Conservation (phyloP, 2,329 filamentous ascomycete genomes). For the Pyrenophora seminiperda region DNA sequence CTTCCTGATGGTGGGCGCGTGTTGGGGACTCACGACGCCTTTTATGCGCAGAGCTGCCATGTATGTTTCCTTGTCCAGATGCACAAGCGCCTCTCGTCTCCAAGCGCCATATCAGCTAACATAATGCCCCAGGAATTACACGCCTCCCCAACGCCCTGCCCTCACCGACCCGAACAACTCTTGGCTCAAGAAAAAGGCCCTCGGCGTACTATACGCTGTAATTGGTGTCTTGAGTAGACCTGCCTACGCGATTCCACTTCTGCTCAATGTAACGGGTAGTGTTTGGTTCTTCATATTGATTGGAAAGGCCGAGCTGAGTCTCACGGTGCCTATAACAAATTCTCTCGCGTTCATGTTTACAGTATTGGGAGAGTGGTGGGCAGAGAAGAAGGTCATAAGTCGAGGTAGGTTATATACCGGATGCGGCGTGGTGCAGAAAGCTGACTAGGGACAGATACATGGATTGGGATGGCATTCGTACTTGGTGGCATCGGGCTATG, state of each 20-base stretch:
- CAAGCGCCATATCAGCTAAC: conserved; percentile 4
- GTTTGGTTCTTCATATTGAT: conserved; percentile 97
- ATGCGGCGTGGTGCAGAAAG: neutral
- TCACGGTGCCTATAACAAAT: conserved; percentile 94
- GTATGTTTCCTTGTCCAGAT: conserved; percentile 3
- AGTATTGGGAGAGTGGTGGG: conserved; percentile 92
- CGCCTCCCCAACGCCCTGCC: conserved; percentile 52
- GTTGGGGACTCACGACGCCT: conserved; percentile 87
- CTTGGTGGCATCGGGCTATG: conserved; percentile 81
- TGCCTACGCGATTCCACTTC: conserved; percentile 79
- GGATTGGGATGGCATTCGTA: conserved; percentile 79
- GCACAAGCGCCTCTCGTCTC: no score
- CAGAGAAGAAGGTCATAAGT: conserved; percentile 87
- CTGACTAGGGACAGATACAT: conserved; percentile 66
- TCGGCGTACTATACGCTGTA: conserved; percentile 73
- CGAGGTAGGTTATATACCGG: conserved; percentile 63
- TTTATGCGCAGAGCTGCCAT: conserved; percentile 89
- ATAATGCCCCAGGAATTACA: conserved; percentile 60
- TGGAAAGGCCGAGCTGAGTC: conserved; percentile 86
- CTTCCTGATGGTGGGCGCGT: conserved; percentile 87
- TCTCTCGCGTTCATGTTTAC: conserved; percentile 96
- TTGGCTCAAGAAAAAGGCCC: conserved; percentile 66
- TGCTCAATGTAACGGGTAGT: conserved; percentile 89
- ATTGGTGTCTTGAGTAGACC: conserved; percentile 79
- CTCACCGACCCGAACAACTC: conserved; percentile 53